phyloP scores from a whole-genome alignment of 2,329 filamentous ascomycete species.

The Fusarium sp. region DNA sequence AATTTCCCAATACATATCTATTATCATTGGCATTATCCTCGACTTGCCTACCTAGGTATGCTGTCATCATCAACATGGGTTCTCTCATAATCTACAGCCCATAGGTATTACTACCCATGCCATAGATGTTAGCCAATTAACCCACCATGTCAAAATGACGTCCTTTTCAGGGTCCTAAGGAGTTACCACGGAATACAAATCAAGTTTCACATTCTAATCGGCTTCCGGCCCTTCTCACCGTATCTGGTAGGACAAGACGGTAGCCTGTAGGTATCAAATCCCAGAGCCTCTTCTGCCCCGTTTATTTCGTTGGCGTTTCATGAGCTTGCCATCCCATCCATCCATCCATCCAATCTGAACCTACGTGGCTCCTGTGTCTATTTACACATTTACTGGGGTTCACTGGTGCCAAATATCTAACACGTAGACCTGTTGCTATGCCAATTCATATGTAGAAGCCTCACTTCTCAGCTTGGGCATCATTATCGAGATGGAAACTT shows the following conservation, averaged over 20 bases:
- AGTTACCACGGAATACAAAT: conserved; percentile 18
- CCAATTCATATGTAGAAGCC: not conserved
- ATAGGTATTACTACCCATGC: not conserved
- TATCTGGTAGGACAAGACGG: conserved; percentile 5
- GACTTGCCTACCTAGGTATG: not conserved
- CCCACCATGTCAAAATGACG: conserved; percentile 17
- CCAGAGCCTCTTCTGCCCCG: not conserved
- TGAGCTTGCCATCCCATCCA: conserved; percentile 17
- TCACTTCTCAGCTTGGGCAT: not conserved
- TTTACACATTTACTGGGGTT: conserved; percentile 4
- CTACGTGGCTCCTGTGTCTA: conserved; percentile 27
- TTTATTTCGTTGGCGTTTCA: conserved; percentile 24
- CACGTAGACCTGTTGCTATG: conserved; percentile 12
- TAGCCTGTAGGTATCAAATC: not conserved
- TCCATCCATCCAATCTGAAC: not conserved
- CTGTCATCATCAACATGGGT: conserved; percentile 3
- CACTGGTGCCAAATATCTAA: conserved; percentile 16
- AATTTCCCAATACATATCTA: not conserved
- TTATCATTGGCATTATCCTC: not conserved
- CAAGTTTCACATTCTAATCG: conserved; percentile 32
- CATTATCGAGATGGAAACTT: not conserved
- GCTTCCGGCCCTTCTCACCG: conserved; percentile 16
- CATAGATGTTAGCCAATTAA: conserved; percentile 1
- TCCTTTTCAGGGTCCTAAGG: conserved; percentile 7
- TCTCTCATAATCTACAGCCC: not conserved